phyloP scores from a whole-genome alignment of 441 rosid species.

The Kokia cookei region DNA sequence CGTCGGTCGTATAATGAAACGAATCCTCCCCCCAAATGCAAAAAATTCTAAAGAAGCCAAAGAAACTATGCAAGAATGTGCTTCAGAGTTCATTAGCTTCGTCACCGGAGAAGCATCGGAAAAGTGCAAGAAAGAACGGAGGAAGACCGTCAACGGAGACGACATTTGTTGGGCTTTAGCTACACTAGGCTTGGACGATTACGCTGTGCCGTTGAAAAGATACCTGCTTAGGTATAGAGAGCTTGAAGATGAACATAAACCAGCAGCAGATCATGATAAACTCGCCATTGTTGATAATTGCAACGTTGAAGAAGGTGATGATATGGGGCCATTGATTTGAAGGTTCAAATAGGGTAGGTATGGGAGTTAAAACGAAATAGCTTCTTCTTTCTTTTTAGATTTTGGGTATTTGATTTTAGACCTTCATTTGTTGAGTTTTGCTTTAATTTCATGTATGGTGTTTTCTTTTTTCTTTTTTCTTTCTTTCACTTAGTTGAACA shows the following conservation, averaged over 20 bases:
- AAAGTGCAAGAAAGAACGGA: slow-evolving; percentile 48
- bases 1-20: slow-evolving; percentile 62
- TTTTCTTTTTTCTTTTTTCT: not conserved
- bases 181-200: slow-evolving; percentile 46
- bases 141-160: slow-evolving; percentile 54
- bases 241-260: slow-evolving; percentile 33
- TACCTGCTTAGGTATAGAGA: slow-evolving; percentile 42
- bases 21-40: slow-evolving; percentile 41
- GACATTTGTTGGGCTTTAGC: slow-evolving; percentile 54
- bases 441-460: not conserved
- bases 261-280: slow-evolving; percentile 23
- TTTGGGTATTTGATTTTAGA: not conserved
- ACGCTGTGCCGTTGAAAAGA: slow-evolving; percentile 28
- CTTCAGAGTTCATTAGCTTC: slow-evolving; percentile 55
- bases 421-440: not conserved
- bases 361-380: not conserved
- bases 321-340: slow-evolving; percentile 1
- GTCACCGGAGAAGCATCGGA: slow-evolving; percentile 54
- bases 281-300: not conserved
- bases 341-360: not conserved
- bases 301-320: not conserved
- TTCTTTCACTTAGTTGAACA: not conserved
- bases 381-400: not conserved
- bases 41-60: slow-evolving; percentile 60
- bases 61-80: slow-evolving; percentile 69